phyloP scores from a whole-genome alignment of 768 basidiomycete species.

The Tulasnella sp. region DNA sequence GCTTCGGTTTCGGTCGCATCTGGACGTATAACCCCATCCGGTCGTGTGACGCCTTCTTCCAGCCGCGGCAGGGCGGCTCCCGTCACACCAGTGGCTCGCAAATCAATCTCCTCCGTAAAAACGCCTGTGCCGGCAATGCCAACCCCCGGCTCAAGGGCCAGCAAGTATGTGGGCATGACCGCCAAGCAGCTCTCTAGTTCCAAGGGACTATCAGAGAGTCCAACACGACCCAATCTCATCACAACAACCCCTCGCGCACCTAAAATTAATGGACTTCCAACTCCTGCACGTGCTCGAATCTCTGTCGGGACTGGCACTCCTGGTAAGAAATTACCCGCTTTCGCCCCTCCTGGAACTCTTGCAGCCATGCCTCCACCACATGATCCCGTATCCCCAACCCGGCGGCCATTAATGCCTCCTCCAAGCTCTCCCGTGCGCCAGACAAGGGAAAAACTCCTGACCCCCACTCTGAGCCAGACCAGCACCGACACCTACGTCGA shows the following conservation, averaged over 20 bases:
- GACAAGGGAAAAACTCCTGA: conserved; percentile 32
- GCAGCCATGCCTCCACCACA: conserved; percentile 14
- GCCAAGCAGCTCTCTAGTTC: conserved; percentile 64
- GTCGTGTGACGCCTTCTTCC: conserved; percentile 55
- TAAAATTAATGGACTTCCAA: conserved; percentile 8
- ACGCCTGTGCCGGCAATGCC: conserved; percentile 24
- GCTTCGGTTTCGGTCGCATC: conserved; percentile 50
- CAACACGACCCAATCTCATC: conserved; percentile 9
- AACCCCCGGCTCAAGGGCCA: conserved; percentile 71
- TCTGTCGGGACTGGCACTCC: conserved; percentile 9
- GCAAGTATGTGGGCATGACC: conserved; percentile 82
- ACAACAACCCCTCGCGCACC: conserved; percentile 9
- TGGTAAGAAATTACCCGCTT: background rate
- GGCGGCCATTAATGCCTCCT: conserved; percentile 63
- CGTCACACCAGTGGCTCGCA: conserved; percentile 43
- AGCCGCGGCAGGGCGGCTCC: conserved; percentile 54
- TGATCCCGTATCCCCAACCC: conserved; percentile 25
- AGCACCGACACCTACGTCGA: conserved; percentile 38
- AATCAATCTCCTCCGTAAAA: conserved; percentile 36
- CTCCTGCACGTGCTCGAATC: conserved; percentile 7
- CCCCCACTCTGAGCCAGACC: conserved; percentile 37
- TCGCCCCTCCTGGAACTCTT: conserved; percentile 9
- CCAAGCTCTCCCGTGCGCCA: conserved; percentile 60
- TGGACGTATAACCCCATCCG: conserved; percentile 35
- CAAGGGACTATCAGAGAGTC: background rate